These are phyloP conservation scores for Lanzia echinophila DNA, from an alignment of 2,329 filamentous ascomycete species.

Conservation along the genomic window DNA sequence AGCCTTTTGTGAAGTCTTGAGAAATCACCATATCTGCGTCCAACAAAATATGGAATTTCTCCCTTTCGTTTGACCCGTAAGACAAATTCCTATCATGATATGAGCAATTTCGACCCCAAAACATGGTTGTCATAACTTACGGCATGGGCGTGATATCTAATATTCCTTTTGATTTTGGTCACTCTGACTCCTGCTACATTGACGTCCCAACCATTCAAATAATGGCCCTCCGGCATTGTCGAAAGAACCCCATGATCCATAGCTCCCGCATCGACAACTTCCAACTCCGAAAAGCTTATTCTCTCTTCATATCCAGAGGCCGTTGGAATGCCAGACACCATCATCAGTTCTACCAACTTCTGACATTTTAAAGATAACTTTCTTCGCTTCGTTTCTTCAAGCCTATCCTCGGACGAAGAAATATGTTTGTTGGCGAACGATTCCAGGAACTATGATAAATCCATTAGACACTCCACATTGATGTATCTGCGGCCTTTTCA, in stretches of 20 bases:
- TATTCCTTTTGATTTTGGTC: conserved; percentile 73
- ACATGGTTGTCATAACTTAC: conserved; percentile 43
- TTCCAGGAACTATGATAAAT: conserved; percentile 68
- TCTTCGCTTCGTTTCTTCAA: conserved; percentile 91
- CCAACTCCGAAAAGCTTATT: conserved; percentile 93
- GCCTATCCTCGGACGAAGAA: conserved; percentile 88
- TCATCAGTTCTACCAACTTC: conserved; percentile 97
- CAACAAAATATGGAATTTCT: conserved; percentile 71
- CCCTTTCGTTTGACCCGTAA: conserved; percentile 76
- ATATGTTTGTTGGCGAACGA: conserved; percentile 97
- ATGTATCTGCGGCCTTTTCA: background rate
- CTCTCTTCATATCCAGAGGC: conserved; percentile 96
- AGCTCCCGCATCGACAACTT: conserved; percentile 88
- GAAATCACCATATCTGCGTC: conserved; percentile 85
- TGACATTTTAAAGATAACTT: conserved; percentile 90
- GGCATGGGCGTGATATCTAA: conserved; percentile 86
- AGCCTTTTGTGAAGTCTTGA: conserved; percentile 69
- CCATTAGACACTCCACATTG: background rate
- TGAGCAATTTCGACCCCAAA: conserved; percentile 1
- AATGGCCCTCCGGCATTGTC: conserved; percentile 83
- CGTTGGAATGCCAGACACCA: conserved; percentile 94
- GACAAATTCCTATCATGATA: conserved; percentile 65
- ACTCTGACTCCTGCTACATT: conserved; percentile 88
- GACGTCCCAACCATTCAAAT: conserved; percentile 93
- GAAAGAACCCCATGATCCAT: conserved; percentile 85